Conservation (phyloP, 2,329 filamentous ascomycete genomes). For the Epichloe aotearoae region DNA sequence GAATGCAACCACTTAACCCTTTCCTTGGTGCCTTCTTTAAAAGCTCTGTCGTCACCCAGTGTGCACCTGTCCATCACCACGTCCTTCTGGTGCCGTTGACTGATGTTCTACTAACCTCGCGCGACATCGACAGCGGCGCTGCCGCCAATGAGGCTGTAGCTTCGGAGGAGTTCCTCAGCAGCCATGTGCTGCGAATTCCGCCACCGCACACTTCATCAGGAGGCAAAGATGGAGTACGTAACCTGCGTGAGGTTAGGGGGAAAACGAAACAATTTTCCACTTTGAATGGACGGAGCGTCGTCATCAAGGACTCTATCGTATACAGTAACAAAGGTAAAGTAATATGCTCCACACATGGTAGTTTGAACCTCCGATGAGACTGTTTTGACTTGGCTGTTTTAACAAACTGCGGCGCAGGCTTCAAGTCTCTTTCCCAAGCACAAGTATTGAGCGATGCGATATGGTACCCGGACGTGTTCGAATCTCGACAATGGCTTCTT, state of each 20-base stretch:
- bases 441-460: constrained; percentile 72
- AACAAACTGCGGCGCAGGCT: constrained; percentile 41
- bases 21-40: constrained; percentile 98
- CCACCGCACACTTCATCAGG: constrained; percentile 33
- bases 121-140: constrained; percentile 73
- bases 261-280: constrained; percentile 94
- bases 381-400: not conserved
- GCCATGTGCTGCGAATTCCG: constrained; percentile 86
- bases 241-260: constrained; percentile 75
- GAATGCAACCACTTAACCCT: constrained; percentile 96
- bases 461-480: constrained; percentile 80
- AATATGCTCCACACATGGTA: not conserved
- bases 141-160: constrained; percentile 67
- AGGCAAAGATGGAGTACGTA: constrained; percentile 44
- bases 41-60: constrained; percentile 84
- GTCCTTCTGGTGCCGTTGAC: constrained; percentile 88
- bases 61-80: constrained; percentile 80
- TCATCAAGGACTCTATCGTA: constrained; percentile 83
- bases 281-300: constrained; percentile 80
- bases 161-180: constrained; percentile 89
- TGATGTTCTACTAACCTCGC: constrained; percentile 75
- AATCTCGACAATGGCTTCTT: constrained; percentile 86
- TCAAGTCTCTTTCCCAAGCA: constrained; percentile 82
- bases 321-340: constrained; percentile 86
- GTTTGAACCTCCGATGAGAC: not conserved